Evolutionary conservation across 2,329 filamentous ascomycete species (phyloP), one percentile per base, ranked within the genome.

Genomic region (Sclerotinia minor): DNA sequence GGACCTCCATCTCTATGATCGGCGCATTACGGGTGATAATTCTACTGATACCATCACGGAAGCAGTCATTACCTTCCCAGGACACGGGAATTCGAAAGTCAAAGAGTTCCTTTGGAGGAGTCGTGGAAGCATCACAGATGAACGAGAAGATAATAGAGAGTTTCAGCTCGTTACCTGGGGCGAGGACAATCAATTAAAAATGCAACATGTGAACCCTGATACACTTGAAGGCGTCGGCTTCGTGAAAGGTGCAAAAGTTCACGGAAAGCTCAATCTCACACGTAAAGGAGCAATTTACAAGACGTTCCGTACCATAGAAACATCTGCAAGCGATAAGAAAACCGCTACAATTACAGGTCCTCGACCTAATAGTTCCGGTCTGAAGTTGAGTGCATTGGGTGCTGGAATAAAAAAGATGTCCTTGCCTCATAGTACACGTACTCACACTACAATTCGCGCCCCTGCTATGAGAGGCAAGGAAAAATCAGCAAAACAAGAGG

Each of bases 141-240:
- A 92, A 65, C 84, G 85, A n/a, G 79, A 90, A 57, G 94, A 97
- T 74, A 83, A 93, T 70, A 87, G 94, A 73, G 94, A 97, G 64
- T 97, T 97, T 71, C 94, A 97, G 77, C 83, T 97, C 24, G 92
- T 97, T 0, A 94, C 94, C 0, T 97, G 94, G 94, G 93, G 93
- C 35, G 89, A 91, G 60, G 94, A 97, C 77, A 91, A 90, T 72
- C 87, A 93, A 74, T 82, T 97, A 41, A 89, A 91, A 60, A 82
- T 97, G 38, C 91, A 96, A 76, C 88, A 87, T 59, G 85, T 93
- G 26, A 85, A 92, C 52, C 80, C 86, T 0, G 81, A 87, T 35
- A 81, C 88, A 41, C 81, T 95, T 0, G 82, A 86, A 68, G 82
- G 85, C 2, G 89, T 96, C 21, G 92, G 92, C 3, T 91, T 92